A percentile compares a stretch with the other conserved stretches of the same genome.
These are phyloP conservation scores for Musa schizocarpa DNA, from an alignment of 176 grass and related monocot species.

Conservation along the genomic window DNA sequence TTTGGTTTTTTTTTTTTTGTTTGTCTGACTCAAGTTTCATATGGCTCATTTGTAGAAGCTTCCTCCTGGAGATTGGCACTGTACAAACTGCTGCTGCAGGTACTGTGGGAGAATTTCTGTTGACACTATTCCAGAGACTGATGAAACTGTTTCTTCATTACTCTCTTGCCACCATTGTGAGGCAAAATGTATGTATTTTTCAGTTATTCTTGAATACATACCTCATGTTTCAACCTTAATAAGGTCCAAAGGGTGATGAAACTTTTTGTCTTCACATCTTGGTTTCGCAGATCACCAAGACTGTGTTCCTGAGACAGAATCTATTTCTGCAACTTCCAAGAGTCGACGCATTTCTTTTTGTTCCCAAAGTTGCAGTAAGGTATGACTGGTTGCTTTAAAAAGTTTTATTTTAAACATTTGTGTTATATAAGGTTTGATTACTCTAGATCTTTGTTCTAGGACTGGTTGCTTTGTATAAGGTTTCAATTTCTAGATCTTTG, in stretches of 20 bases:
- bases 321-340: background rate
- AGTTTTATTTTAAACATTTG: no score
- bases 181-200: conserved; percentile 72
- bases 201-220: background rate
- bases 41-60: conserved; percentile 55
- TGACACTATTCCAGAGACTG: conserved; percentile 31
- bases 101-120: conserved; percentile 49
- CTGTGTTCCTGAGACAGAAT: conserved; percentile 6
- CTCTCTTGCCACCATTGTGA: conserved; percentile 67
- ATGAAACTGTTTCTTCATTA: conserved; percentile 29
- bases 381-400: conserved; percentile 16
- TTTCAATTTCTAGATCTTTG: no score
- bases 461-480: no score
- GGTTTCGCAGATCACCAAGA: conserved; percentile 17
- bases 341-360: background rate
- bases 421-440: no score
- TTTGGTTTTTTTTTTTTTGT: background rate
- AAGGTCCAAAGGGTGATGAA: background rate
- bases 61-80: conserved; percentile 78
- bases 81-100: conserved; percentile 78
- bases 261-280: conserved; percentile 6
- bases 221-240: conserved; percentile 9
- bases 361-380: conserved; percentile 56
- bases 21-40: conserved; percentile 1
- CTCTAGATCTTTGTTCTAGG: no score